A percentile compares a stretch with the other conserved stretches of the same genome.
These are phyloP conservation scores for Neurospora discreta DNA, from an alignment of 495 filamentous ascomycete genomes.

Conservation along the genomic window DNA sequence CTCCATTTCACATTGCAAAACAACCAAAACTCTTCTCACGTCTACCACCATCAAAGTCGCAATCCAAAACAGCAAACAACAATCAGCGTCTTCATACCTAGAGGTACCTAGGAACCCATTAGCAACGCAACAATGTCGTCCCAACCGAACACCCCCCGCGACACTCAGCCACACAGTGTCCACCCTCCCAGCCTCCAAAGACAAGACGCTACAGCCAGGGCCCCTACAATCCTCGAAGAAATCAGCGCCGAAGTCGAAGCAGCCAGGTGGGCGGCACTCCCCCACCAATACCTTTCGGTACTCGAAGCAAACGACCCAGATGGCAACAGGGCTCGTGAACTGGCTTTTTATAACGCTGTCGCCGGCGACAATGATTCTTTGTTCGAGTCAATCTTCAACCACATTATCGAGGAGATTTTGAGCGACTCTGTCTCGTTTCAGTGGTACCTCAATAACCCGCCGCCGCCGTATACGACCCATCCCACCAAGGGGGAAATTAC, in stretches of 20 bases:
- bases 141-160: neutral
- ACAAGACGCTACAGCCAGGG: neutral
- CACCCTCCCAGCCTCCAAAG: neutral
- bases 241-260: neutral
- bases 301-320: neutral
- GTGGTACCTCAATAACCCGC: neutral
- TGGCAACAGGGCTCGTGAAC: no score
- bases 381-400: neutral
- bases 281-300: neutral
- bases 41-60: neutral
- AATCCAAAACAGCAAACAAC: neutral
- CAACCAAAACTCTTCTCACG: neutral
- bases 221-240: neutral
- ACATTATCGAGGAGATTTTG: neutral
- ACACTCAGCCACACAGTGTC: fast-evolving
- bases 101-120: no score
- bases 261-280: neutral
- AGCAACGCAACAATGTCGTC: neutral
- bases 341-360: neutral
- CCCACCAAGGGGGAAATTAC: neutral
- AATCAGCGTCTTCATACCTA: neutral
- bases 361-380: neutral
- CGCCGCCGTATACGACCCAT: neutral
- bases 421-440: no score
- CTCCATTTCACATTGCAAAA: neutral